These are phyloP conservation scores for Baeospora myosura DNA, from an alignment of 1,284 basidiomycete species.

Conservation along the genomic window DNA sequence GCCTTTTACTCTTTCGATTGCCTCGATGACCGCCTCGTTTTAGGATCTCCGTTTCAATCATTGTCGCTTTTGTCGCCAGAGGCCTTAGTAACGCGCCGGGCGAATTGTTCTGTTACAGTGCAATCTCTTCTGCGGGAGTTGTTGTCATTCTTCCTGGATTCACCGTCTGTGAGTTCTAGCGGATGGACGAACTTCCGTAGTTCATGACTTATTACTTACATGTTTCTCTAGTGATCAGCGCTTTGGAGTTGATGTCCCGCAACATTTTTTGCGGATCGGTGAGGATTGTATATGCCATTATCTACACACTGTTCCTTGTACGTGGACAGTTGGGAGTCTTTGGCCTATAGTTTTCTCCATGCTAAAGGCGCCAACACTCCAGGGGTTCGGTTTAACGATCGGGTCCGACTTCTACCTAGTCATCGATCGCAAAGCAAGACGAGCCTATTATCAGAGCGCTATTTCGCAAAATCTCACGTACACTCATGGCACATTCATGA, in stretches of 20 bases:
- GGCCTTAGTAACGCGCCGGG: constrained; percentile 64
- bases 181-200: no score
- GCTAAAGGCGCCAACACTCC: constrained; percentile 9
- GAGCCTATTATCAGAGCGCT: constrained; percentile 36
- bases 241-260: constrained; percentile 76
- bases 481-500: constrained; percentile 55
- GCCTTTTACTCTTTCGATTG: neutral
- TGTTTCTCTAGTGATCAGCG: constrained; percentile 57
- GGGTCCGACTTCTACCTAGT: constrained; percentile 82
- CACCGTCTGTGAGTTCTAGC: constrained; percentile 51
- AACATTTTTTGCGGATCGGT: constrained; percentile 84
- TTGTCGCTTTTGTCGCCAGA: constrained; percentile 76
- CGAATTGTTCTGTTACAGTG: constrained; percentile 73
- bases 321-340: no score
- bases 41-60: constrained; percentile 76
- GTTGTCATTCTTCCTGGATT: constrained; percentile 77
- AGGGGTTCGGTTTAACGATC: constrained; percentile 82
- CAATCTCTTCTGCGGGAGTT: constrained; percentile 77
- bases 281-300: constrained; percentile 81
- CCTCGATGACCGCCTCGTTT: constrained; percentile 3
- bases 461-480: constrained; percentile 38
- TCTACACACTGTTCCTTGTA: constrained; percentile 79
- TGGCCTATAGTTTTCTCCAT: constrained; percentile 8
- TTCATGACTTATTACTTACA: neutral
- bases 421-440: constrained; percentile 61